These are phyloP conservation scores for Gossypium arboreum DNA, from an alignment of 345 rosid genomes.

Conservation along the genomic window DNA sequence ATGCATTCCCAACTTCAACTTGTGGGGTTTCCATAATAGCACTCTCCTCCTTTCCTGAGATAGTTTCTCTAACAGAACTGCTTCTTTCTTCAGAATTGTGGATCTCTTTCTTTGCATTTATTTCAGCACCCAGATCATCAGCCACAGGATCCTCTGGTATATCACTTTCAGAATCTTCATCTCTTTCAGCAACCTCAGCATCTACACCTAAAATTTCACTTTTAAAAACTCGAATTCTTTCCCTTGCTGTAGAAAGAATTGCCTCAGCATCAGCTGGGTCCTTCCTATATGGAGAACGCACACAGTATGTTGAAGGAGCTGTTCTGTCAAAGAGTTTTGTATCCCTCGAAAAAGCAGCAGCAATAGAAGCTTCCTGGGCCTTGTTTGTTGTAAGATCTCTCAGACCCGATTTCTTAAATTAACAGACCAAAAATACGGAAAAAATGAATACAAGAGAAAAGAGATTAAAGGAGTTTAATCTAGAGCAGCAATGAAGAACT, in stretches of 20 bases:
- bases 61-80: conserved; percentile 16
- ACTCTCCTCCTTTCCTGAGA: conserved; percentile 37
- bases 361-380: conserved; percentile 98
- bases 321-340: conserved; percentile 96
- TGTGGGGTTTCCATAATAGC: conserved; percentile 28
- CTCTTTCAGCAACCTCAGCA: conserved; percentile 80
- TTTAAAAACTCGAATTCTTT: conserved; percentile 82
- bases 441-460: not conserved
- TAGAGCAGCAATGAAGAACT: too few relatives aligned
- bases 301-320: conserved; percentile 98
- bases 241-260: conserved; percentile 81
- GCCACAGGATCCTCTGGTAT: conserved; percentile 93
- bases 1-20: conserved; percentile 25
- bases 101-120: conserved; percentile 38
- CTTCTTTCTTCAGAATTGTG: conserved; percentile 37
- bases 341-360: conserved; percentile 98
- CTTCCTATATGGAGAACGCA: conserved; percentile 84
- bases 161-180: conserved; percentile 84
- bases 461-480: not conserved
- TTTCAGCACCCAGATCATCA: conserved; percentile 65
- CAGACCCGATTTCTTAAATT: conserved; percentile 84
- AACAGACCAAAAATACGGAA: too few relatives aligned
- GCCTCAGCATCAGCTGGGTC: conserved; percentile 93
- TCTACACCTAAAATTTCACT: conserved; percentile 76
- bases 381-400: conserved; percentile 94